Evolutionary conservation across 192 early-diverging fungal genomes (phyloP).

Genomic region (Entomortierella parvispora): DNA sequence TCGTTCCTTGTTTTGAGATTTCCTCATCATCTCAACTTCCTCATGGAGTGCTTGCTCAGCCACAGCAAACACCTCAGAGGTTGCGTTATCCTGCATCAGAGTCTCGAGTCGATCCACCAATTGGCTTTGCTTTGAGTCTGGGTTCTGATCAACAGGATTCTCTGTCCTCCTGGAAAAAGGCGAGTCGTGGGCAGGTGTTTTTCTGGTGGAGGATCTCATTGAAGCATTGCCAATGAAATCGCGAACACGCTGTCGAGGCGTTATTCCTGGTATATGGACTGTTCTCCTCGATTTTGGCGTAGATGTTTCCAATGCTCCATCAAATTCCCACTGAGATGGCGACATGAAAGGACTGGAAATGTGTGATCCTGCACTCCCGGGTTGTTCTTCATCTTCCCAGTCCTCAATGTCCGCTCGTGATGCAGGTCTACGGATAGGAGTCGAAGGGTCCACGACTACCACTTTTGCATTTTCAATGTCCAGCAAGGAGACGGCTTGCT

Average conservation of each 20-base stretch:
- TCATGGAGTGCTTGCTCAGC: constrained; percentile 34
- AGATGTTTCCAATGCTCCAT: constrained; percentile 9
- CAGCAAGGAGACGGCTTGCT: constrained; percentile 16
- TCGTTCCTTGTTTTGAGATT: constrained; percentile 34
- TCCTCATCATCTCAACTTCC: constrained; percentile 13
- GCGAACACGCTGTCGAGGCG: constrained; percentile 16
- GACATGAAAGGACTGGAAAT: constrained; percentile 23
- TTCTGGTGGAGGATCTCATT: not conserved
- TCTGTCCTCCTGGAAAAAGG: constrained; percentile 7
- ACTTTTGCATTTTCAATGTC: constrained; percentile 25
- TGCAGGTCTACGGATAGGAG: constrained; percentile 16
- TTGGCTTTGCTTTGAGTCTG: constrained; percentile 18
- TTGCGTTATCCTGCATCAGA: constrained; percentile 44
- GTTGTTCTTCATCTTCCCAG: constrained; percentile 41
- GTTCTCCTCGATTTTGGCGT: constrained; percentile 17
- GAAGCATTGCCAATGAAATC: constrained; percentile 18
- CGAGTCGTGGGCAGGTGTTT: not conserved
- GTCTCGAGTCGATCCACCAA: constrained; percentile 30
- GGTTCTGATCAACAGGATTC: not conserved
- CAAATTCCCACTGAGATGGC: constrained; percentile 25
- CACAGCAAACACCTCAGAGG: constrained; percentile 27
- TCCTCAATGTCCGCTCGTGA: constrained; percentile 27
- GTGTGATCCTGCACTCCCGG: constrained; percentile 4
- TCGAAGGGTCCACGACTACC: constrained; percentile 23
- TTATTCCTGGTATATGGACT: constrained; percentile 1